Percentiles rank a stretch among this genome's conserved stretches.
Conservation (phyloP, 495 filamentous ascomycete species). For the Halenospora varia region DNA sequence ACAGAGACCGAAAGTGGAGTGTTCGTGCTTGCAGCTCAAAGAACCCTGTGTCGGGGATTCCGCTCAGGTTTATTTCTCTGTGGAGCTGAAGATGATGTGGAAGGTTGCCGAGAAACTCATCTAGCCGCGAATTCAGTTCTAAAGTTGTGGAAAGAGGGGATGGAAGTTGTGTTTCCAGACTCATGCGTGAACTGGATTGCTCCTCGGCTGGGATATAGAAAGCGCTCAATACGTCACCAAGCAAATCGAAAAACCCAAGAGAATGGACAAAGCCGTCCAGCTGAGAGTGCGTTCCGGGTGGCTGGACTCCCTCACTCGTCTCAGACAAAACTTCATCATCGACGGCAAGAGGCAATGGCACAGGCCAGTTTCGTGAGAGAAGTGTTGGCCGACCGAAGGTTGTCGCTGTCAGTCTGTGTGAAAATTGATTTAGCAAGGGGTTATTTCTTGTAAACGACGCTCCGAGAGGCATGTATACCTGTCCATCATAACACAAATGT, state of each 20-base stretch:
- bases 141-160: not conserved
- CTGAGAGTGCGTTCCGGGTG: not conserved
- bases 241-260: too few species aligned
- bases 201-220: not conserved
- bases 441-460: too few species aligned
- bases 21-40: too few species aligned
- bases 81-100: not conserved
- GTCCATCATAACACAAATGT: conserved; percentile 38
- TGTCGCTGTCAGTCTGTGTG: not conserved
- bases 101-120: not conserved
- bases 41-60: too few species aligned
- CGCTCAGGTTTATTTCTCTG: too few species aligned
- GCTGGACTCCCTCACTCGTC: not conserved
- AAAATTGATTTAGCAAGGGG: not conserved
- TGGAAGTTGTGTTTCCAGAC: not conserved
- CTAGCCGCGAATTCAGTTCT: not conserved
- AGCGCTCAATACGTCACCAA: not conserved
- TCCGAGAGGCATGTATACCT: conserved; percentile 2
- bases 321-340: not conserved
- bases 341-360: not conserved
- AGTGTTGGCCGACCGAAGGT: not conserved
- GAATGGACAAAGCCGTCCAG: not conserved
- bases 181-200: too few species aligned
- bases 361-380: not conserved
- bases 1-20: too few species aligned